Evolutionary conservation across 176 grass and related monocot genomes (phyloP), one percentile per base, ranked within the genome.

Genomic region (Cocos nucifera): DNA sequence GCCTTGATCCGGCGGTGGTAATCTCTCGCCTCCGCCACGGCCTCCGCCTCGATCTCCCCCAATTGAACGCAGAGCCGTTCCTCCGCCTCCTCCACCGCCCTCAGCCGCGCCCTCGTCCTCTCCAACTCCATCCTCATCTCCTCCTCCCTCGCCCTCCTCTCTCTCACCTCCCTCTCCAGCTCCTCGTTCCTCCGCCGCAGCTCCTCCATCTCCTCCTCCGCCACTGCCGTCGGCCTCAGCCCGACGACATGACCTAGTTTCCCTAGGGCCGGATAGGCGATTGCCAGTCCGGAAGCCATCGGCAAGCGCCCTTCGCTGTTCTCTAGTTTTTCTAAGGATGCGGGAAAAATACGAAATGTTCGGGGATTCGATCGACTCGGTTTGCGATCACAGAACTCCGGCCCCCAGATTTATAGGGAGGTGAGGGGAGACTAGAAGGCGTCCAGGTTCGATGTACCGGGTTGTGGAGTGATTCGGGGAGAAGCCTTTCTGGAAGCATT

Each of bases 391-490:
- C 7, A n/a, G 32, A 8, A 1, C 32, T 39, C 59, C 6, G 8
- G 19, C 22, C 5, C 17, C 25, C 14, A 17, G 2, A 57, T 14
- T 75, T 29, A 51, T 61, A 35, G 49, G 4, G 0, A 61, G 16
- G 53, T 16, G 26, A 25, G 39, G 15, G 20, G 18, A 58, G 29
- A 1, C 21, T 16, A 17, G 6, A 5, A 17, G 5, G 5, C 49
- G 75, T 78, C 66, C 66, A 51, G 75, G 58, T 78, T 78, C 75
- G 63, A 55, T 63, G 75, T 57, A 78, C 19, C 59, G 1, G 22
- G 14, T 32, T 32, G 29, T 32, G 29, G 29, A 7, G 8, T 1
- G 29, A 7, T 32, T 7, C 6, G 9, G 8, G 9, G 1, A 10
- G 7, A 10, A 1, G 32, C 2, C 32, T 21, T 21, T 21, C 21